Base-by-base conservation (phyloP, 495 filamentous ascomycete species). In the Penicillium cataractarum region DNA sequence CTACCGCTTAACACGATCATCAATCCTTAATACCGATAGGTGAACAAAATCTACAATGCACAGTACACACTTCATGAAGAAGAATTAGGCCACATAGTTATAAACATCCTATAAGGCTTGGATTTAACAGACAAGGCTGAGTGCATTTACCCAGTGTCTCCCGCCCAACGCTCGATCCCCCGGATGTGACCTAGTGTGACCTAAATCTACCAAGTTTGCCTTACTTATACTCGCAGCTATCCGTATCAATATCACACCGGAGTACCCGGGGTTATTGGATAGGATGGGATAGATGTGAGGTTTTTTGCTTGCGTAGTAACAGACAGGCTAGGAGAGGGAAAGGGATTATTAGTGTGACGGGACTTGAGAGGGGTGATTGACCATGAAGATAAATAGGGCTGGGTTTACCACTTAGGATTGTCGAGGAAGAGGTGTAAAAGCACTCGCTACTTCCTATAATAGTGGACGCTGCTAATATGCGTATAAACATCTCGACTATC, bases 111-210 rank as follows among this genome's bases (percentile, higher is more conserved):
- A n/a, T n/a, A n/a, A n/a, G n/a, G n/a, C n/a, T n/a, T n/a, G n/a
- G n/a, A n/a, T n/a, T n/a, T n/a, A n/a, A n/a, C n/a, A n/a, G n/a
- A n/a, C n/a, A n/a, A n/a, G n/a, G n/a, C n/a, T n/a, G n/a, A n/a
- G n/a, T n/a, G n/a, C n/a, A n/a, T n/a, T n/a, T n/a, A n/a, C n/a
- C n/a, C n/a, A n/a, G n/a, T n/a, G n/a, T n/a, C n/a, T n/a, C n/a
- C n/a, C n/a, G n/a, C 22, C 21, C 19, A 29, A 33, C 19, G 46
- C 46, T 50, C 46, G 46, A 50, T n/a, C 46, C 22, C 22, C 46
- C 46, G 51, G 42, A 68, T 68, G 63, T 32, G 46, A 68, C 66
- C 29, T 40, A 53, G 60, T 69, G 63, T 53, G 56, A 69, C 66
- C 53, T 27, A 24, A 1, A 6, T 29, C 21, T 24, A 35, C 19